Percentiles rank a stretch among this genome's conserved stretches.
Evolutionary conservation across 257 asterid species (phyloP).

Genomic region (Prunella vulgaris): DNA sequence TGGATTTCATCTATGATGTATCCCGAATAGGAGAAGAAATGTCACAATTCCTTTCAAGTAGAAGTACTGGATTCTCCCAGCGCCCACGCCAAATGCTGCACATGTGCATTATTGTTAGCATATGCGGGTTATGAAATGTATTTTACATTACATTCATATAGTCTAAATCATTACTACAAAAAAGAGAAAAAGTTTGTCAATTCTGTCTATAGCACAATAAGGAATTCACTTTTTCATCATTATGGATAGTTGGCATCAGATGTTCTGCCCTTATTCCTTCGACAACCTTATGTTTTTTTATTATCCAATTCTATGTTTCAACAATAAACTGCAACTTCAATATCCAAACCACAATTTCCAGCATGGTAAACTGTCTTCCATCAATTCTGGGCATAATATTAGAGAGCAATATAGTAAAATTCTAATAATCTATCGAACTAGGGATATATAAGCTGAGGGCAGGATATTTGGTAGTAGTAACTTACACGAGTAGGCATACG

Average conservation of each 20-base stretch:
- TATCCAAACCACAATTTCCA: neutral
- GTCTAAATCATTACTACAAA: neutral
- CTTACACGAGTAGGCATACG: constrained; percentile 52
- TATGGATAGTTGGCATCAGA: neutral
- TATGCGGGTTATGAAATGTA: neutral
- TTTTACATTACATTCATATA: neutral
- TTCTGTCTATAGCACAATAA: neutral
- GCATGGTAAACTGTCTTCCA: neutral
- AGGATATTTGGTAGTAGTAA: constrained; percentile 7
- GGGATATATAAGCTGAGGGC: constrained; percentile 8
- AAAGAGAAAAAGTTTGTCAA: neutral
- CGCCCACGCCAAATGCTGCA: constrained; percentile 34
- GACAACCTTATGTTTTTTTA: neutral
- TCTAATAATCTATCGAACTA: neutral
- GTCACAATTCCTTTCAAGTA: constrained; percentile 29
- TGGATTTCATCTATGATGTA: constrained; percentile 17
- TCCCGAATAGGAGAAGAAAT: constrained; percentile 26
- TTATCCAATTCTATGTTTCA: neutral
- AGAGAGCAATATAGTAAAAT: neutral
- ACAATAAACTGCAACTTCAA: neutral
- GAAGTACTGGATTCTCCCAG: constrained; percentile 31
- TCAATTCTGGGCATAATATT: neutral
- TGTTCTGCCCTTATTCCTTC: neutral
- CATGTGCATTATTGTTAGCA: constrained; percentile 15
- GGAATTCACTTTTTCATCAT: neutral